These are phyloP conservation scores for Rhizopogon rudus DNA, from an alignment of 768 basidiomycete species.

Conservation along the genomic window DNA sequence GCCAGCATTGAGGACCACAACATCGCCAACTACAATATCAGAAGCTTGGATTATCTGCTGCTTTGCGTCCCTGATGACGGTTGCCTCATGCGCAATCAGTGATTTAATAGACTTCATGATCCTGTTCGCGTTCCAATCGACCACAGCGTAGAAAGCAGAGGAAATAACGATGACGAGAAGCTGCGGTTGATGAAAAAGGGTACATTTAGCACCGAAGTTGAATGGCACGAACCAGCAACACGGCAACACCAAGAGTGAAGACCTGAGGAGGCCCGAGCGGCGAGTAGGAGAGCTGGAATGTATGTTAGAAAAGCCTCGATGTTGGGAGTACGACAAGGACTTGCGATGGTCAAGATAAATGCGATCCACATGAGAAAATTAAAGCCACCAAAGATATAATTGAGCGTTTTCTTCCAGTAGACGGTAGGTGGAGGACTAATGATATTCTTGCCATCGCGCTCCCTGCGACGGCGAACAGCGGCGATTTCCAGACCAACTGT, in stretches of 20 bases:
- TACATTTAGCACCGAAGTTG: neutral
- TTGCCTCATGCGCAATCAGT: conserved; percentile 30
- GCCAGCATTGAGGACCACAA: conserved; percentile 58
- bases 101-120: conserved; percentile 45
- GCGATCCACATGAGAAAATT: neutral
- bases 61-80: conserved; percentile 41
- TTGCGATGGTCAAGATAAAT: conserved; percentile 22
- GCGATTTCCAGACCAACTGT: conserved; percentile 43
- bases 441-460: conserved; percentile 43
- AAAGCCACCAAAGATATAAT: conserved; percentile 44
- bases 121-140: conserved; percentile 26
- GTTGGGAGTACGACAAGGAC: conserved; percentile 49
- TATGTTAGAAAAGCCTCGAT: conserved; percentile 18
- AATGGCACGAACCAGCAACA: neutral
- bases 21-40: conserved; percentile 63
- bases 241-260: conserved; percentile 49
- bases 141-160: conserved; percentile 12
- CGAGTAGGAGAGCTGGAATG: conserved; percentile 2
- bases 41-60: conserved; percentile 46
- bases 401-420: conserved; percentile 37
- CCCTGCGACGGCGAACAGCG: conserved; percentile 42
- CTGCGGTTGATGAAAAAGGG: conserved; percentile 52
- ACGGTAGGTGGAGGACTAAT: conserved; percentile 46
- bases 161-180: conserved; percentile 55
- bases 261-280: conserved; percentile 51